Base-by-base conservation (phyloP, 169 alveolate genomes). In the Condylostoma magnum region DNA sequence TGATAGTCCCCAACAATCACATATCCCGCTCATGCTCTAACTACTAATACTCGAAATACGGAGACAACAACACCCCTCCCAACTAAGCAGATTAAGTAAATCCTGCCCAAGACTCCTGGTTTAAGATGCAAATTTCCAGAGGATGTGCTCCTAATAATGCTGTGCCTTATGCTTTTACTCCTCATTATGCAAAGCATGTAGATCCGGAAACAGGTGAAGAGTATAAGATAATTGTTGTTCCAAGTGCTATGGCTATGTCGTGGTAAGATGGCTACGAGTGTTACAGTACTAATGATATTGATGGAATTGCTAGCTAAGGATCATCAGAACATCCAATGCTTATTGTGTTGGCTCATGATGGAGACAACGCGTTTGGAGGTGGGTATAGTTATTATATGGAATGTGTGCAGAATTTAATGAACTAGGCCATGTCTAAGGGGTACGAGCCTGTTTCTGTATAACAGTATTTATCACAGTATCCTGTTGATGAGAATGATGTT, bases 301-400 rank as follows among this genome's bases (percentile, higher is more conserved):
- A 34, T 27, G 20, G 18, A 41, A 60, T 60, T 38, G 10, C 57
- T 18, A 55, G 71, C 12, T 15, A 30, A 22, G 71, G 46, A 22
- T 52, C 36, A 2, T 46, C 67, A 10, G 12, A 55, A 18, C 58
- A 60, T n/a, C 71, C 71, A 12, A 28, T 18, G 6, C 27, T 60
- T 6, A 41, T 60, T 10, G 36, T 60, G 20, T 34, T 60, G 15
- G 71, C 71, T 1, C 71, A 60, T 60, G 71, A 60, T 41, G 71
- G 71, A 60, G 71, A 60, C 28, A 60, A 60, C 4, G 71, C 71
- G 0, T 60, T 36, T 60, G 71, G 71, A 60, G 71, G 71, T n/a
- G 71, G 71, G n/a, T 60, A 60, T 27, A n/a, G 41, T 2, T 60
- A 60, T 27, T 60, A 60, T 27, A 33, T 37, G 58, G 71, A 60